Base-by-base conservation (phyloP, 164 flowering plant genomes). In the Chimonanthus salicifolius region DNA sequence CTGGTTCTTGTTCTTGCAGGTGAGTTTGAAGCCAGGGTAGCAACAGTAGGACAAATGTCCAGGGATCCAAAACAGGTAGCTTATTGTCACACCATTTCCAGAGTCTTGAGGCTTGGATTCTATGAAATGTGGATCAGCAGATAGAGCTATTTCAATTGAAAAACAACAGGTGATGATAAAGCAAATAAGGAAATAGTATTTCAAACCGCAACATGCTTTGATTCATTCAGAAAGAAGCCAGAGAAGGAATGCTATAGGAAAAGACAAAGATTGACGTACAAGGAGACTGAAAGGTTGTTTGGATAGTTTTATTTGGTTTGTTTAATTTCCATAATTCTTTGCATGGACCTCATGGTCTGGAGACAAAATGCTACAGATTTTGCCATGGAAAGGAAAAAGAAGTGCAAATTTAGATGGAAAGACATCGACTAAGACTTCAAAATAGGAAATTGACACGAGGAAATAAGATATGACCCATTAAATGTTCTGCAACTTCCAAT, bases 61-160 rank as follows among this genome's bases (percentile, higher is more conserved):
- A 65, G 2, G 48, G 58, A 87, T 74, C 88, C 88, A 83, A 66
- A 90, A 89, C 5, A 91, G 91, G 71, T 80, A 88, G 68, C 81
- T 74, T 67, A 88, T 81, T 1, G 46, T 77, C 21, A 84, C 76
- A 21, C 83, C 85, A 58, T 69, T 75, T 6, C 89, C 90, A 62
- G 91, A 87, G 50, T 71, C 75, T 46, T 58, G 74, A 54, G 90
- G 89, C 47, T 10, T 72, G 75, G 90, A 87, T 15, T 83, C 78
- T 62, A 75, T 71, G 47, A 74, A 87, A 45, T 75, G 72, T 16
- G 73, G 67, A 71, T 82, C 79, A 58, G 60, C 50, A 0, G 86
- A 83, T 33, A 67, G 74, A 67, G 75, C 62, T 65, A 9, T 43
- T 65, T 13, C 13, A 33, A 11, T 4, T 51, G 58, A 21, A 43